phyloP scores from a whole-genome alignment of 768 basidiomycete species.

The Polyporus arcularius region DNA sequence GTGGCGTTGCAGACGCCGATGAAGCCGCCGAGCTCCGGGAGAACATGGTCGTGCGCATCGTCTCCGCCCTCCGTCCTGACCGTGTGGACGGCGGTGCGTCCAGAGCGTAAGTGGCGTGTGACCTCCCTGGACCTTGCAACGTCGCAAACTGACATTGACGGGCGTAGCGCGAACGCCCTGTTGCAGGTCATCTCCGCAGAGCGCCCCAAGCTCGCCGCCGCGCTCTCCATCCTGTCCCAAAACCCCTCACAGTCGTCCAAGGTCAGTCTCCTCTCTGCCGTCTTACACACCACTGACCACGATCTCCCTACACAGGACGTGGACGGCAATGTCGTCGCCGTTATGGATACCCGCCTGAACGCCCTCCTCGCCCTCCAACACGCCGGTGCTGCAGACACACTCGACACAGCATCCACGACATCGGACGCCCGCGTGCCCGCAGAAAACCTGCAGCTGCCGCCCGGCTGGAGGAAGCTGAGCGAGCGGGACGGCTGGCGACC shows the following conservation, averaged over 20 bases:
- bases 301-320: constrained; percentile 42
- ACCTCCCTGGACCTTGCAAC: background rate
- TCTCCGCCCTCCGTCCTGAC: constrained; percentile 50
- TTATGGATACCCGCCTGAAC: constrained; percentile 58
- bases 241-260: background rate
- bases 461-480: constrained; percentile 59
- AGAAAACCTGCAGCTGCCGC: constrained; percentile 18
- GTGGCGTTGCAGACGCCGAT: constrained; percentile 32
- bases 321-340: constrained; percentile 47
- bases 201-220: constrained; percentile 25
- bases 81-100: constrained; percentile 17
- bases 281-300: background rate
- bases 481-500: constrained; percentile 53
- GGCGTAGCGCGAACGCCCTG: constrained; percentile 34
- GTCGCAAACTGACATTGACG: background rate
- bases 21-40: constrained; percentile 44
- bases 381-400: background rate
- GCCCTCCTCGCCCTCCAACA: constrained; percentile 32
- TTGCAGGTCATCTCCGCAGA: constrained; percentile 43
- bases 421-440: background rate
- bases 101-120: constrained; percentile 38
- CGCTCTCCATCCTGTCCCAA: constrained; percentile 10
- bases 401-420: background rate
- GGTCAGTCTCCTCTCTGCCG: background rate
- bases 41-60: constrained; percentile 45